A percentile compares a stretch with the other conserved stretches of the same genome.
These are phyloP conservation scores for Citropsis articulata DNA, from an alignment of 345 rosid genomes.

Conservation along the genomic window DNA sequence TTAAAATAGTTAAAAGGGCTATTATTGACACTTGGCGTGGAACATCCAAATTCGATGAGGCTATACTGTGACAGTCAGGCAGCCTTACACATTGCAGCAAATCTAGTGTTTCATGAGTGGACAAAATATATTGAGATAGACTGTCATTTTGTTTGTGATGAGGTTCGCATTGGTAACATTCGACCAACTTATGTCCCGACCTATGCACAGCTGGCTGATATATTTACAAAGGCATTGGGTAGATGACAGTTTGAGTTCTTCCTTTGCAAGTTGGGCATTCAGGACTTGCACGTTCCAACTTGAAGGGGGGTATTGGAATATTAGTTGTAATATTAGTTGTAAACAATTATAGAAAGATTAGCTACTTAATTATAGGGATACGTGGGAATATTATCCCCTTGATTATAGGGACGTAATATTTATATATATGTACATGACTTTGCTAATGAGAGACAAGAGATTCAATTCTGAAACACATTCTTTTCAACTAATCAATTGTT, in stretches of 20 bases:
- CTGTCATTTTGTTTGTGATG: not conserved
- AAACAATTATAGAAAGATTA: too few relatives aligned
- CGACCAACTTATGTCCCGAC: not conserved
- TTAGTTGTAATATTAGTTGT: too few relatives aligned
- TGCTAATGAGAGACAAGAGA: too few relatives aligned
- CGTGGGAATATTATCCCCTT: too few relatives aligned
- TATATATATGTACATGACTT: too few relatives aligned
- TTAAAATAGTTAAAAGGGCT: not conserved
- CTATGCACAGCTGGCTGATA: not conserved
- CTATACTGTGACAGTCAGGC: too few relatives aligned
- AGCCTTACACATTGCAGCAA: not conserved
- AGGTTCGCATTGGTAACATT: not conserved
- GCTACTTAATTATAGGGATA: too few relatives aligned
- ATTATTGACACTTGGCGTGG: not conserved
- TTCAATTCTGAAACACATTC: too few relatives aligned
- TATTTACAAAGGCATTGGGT: not conserved
- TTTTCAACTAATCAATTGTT: too few relatives aligned
- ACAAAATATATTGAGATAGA: too few relatives aligned
- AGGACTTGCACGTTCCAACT: not conserved
- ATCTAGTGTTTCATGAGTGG: not conserved
- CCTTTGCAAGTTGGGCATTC: not conserved
- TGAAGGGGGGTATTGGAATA: not conserved
- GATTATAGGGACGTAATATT: too few relatives aligned
- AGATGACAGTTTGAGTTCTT: not conserved
- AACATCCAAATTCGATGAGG: not conserved